Base-by-base conservation (phyloP, 1,284 basidiomycete genomes). In the Tremellales sp. region DNA sequence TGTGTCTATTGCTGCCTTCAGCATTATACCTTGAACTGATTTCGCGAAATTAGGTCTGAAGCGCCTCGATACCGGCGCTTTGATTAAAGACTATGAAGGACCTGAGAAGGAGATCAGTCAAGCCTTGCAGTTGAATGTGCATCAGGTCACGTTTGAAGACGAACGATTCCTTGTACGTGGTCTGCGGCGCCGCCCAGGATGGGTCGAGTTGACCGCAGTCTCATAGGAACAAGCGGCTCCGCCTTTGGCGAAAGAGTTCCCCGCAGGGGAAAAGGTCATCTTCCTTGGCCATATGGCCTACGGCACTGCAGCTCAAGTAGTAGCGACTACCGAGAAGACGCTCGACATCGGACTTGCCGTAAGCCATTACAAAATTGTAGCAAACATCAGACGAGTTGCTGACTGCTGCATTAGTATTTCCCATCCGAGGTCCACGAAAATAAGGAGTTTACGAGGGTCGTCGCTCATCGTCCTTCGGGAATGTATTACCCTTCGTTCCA, bases 251-350 rank as follows among this genome's bases (percentile, higher is more conserved):
- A 84, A 89, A 45, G 95, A 98, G 68, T 97, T 91, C 74, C 92
- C 93, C 0, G 81, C 82, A 1, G 87, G 87, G 9, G 86, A 83
- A 66, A 89, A 86, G 61, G 86, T 97, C 34, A 95, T 99, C 74
- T 98, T 97, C 82, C 79, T 98, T 5, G 93, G 93, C 18, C 83
- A 86, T 56, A 84, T 89, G 60, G 87, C 86, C 0, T 98, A 95
- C 65, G 95, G 95, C n/a, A 84, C 87, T 4, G 91, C 95, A 5
- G 91, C 91, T 0, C 87, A 91, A 62, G 89, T 99, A 8, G 78
- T 81, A 26, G 78, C 74, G 0, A 87, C 89, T 0, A 79, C 79
- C 1, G 78, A 84, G 6, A 77, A 79, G 7, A 77, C 81, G 0
- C 73, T 95, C 25, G 84, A 85, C 27, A 85, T 93, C 50, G 75